Conservation (phyloP, 1,284 basidiomycete genomes). For the Coriolopsis trogii region DNA sequence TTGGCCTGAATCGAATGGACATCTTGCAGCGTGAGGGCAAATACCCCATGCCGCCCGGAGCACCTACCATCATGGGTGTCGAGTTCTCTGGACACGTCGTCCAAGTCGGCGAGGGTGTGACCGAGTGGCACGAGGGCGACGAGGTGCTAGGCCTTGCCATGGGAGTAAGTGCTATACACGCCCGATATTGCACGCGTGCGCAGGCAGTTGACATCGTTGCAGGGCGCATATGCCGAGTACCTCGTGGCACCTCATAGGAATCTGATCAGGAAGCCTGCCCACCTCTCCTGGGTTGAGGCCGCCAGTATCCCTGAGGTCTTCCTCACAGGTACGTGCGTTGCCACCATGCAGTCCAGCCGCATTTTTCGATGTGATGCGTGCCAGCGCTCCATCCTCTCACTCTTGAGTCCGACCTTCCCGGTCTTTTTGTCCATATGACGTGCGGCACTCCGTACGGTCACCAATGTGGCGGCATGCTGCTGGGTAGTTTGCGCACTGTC, state of each 20-base stretch:
- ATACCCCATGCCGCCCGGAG: slow-evolving; percentile 81
- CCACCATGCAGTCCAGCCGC: too few species aligned
- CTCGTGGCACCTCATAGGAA: slow-evolving; percentile 71
- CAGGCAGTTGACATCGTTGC: slow-evolving; percentile 1
- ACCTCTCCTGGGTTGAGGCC: slow-evolving; percentile 83
- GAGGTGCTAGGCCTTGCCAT: slow-evolving; percentile 85
- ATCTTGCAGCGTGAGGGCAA: slow-evolving; percentile 75
- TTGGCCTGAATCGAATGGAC: slow-evolving; percentile 92
- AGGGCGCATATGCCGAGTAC: slow-evolving; percentile 95
- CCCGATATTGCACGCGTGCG: background rate
- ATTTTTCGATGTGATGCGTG: too few species aligned
- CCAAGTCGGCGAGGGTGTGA: slow-evolving; percentile 57
- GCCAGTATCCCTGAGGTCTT: slow-evolving; percentile 87
- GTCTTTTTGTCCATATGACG: background rate
- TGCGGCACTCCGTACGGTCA: too few species aligned
- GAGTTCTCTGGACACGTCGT: slow-evolving; percentile 85
- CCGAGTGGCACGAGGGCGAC: slow-evolving; percentile 73
- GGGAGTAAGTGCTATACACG: slow-evolving; percentile 49
- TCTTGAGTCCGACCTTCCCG: background rate
- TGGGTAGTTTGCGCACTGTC: too few species aligned
- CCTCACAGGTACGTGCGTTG: slow-evolving; percentile 77
- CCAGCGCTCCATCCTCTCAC: too few species aligned
- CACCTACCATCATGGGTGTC: slow-evolving; percentile 83
- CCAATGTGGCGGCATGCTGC: too few species aligned
- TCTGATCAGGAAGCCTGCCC: slow-evolving; percentile 75